Evolutionary conservation across 176 grass and related monocot genomes (phyloP).

Genomic region (Phragmites australis): DNA sequence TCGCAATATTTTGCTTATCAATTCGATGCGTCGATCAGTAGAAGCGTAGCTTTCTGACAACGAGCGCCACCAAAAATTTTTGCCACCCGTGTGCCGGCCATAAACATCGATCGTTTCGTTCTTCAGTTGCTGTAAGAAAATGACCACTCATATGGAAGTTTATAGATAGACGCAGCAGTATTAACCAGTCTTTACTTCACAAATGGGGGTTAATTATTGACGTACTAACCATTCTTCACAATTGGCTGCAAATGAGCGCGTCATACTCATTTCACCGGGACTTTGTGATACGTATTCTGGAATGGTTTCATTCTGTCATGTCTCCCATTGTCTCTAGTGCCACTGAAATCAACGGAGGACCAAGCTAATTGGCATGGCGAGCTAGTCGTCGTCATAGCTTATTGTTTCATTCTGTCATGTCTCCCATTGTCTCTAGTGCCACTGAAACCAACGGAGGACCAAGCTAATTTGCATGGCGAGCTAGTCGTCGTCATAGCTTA

Average conservation of each 20-base stretch:
- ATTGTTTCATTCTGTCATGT: not conserved
- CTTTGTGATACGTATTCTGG: conserved; percentile 2
- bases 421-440: not conserved
- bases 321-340: not conserved
- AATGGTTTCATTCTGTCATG: not conserved
- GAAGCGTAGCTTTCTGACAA: conserved; percentile 39
- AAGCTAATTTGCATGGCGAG: not conserved
- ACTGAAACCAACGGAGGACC: not conserved
- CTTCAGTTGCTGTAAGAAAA: conserved; percentile 39
- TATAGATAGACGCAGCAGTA: conserved; percentile 27
- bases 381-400: conserved; percentile 17
- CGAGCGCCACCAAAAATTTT: conserved; percentile 41
- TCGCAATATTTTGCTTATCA: not conserved
- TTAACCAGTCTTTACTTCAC: conserved; percentile 41
- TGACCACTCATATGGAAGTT: conserved; percentile 21
- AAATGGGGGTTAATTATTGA: conserved; percentile 24
- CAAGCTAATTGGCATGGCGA: not conserved
- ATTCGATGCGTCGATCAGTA: conserved; percentile 13
- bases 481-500: conserved; percentile 19
- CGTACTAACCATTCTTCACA: conserved; percentile 35
- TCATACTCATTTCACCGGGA: not conserved
- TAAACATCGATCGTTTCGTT: conserved; percentile 27
- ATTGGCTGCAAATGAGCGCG: not conserved
- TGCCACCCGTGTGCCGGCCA: conserved; percentile 17
- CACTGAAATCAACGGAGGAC: not conserved